A percentile compares a stretch with the other conserved stretches of the same genome.
phyloP scores from a whole-genome alignment of 2,329 filamentous ascomycete genomes.

The Camptophora hylomeconis region DNA sequence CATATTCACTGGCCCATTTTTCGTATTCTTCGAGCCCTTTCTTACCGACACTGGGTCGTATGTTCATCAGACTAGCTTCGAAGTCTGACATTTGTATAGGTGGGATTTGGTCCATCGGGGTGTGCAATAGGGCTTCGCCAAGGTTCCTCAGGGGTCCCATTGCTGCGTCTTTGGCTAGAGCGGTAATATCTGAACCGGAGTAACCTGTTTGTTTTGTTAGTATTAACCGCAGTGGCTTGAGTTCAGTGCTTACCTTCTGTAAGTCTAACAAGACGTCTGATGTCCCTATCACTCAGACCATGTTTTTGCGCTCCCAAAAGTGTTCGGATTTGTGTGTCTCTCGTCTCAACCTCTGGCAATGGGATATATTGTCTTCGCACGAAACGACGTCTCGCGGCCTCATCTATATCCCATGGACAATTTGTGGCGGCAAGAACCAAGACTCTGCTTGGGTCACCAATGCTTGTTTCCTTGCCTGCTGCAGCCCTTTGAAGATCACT shows the following conservation, averaged over 20 bases:
- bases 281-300: slow-evolving; percentile 56
- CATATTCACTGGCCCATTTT: slow-evolving; percentile 87
- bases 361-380: slow-evolving; percentile 93
- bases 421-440: slow-evolving; percentile 93
- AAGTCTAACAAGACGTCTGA: slow-evolving; percentile 58
- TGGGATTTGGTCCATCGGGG: slow-evolving; percentile 87
- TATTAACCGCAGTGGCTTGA: neutral
- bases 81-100: slow-evolving; percentile 78
- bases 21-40: slow-evolving; percentile 79
- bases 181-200: slow-evolving; percentile 92
- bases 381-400: slow-evolving; percentile 80
- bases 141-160: slow-evolving; percentile 90
- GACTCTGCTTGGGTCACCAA: slow-evolving; percentile 72
- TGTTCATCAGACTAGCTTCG: slow-evolving; percentile 65
- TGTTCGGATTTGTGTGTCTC: slow-evolving; percentile 64
- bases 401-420: slow-evolving; percentile 93
- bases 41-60: slow-evolving; percentile 79
- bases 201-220: slow-evolving; percentile 53
- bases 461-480: slow-evolving; percentile 51
- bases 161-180: slow-evolving; percentile 89
- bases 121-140: slow-evolving; percentile 77
- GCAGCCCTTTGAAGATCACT: slow-evolving; percentile 85
- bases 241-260: slow-evolving; percentile 60
- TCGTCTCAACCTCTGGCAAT: slow-evolving; percentile 70
- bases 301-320: slow-evolving; percentile 83